Base-by-base conservation (phyloP, 306 rosid species). In the Cucurbita argyrosperma region DNA sequence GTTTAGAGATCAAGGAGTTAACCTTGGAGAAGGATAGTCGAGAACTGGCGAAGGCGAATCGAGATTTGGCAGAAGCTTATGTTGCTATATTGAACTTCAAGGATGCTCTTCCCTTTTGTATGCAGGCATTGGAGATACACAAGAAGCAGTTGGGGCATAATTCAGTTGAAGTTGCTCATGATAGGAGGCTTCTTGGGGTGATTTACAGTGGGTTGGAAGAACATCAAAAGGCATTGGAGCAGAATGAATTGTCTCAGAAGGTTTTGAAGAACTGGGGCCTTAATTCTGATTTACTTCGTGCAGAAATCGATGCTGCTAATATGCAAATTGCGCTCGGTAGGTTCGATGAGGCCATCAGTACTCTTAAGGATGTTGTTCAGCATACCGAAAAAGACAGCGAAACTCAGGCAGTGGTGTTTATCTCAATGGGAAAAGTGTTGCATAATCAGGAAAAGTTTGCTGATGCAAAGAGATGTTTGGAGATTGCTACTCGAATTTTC, bases 221-320 rank as follows among this genome's bases (percentile, higher is more conserved):
- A 66, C 97, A 93, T 37, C 90, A 90, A 82, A 86, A 85, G 77
- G 98, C 98, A 0, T 74, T 93, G 77, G 97, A 89, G 89, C 97
- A 93, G 82, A 93, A 93, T 78, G 79, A 78, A 76, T 76, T 86
- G 81, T 85, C 96, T 0, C 90, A 84, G 77, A 89, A 78, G 85
- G 83, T 90, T 82, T 82, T 89, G 84, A 90, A 87, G 87, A 89
- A 87, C 60, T 90, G 93, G 98, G 90, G 92, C 76, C 96, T 86
- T 61, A 84, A 64, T 62, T 83, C 91, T 23, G 93, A 93, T 70
- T 81, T 93, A 82, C 78, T 90, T 83, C 84, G 82, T 6, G 91
- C 96, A 0, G 96, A 93, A 69, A 84, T 90, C 30, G 98, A 90
- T 70, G 88, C 98, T 43, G 96, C 98, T 0, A 89, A 93, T 86